phyloP scores from a whole-genome alignment of 805 yeast species.

The Nakazawaea holstii region DNA sequence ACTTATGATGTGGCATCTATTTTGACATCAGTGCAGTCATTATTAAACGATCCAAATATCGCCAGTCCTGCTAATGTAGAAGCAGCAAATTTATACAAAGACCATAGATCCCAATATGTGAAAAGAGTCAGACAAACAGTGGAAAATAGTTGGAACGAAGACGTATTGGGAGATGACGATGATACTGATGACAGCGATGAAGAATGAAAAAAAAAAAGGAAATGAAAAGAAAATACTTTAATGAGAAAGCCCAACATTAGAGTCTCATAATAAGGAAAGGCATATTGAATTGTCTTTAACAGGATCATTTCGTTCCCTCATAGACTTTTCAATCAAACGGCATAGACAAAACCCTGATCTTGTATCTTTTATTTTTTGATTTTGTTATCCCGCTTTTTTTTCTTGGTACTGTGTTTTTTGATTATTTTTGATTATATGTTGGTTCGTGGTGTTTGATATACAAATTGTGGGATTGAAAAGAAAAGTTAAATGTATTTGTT shows the following conservation, averaged over 20 bases:
- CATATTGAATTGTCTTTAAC: too few species aligned
- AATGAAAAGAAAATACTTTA: conserved; percentile 16
- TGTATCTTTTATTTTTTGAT: neutral
- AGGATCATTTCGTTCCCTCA: too few species aligned
- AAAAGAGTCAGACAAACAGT: conserved; percentile 93
- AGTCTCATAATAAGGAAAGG: too few species aligned
- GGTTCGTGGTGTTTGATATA: neutral
- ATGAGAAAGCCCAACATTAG: neutral
- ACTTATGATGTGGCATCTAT: conserved; percentile 97
- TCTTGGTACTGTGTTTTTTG: neutral
- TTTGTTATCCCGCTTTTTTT: neutral
- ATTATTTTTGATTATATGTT: neutral
- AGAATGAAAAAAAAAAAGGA: conserved; percentile 16
- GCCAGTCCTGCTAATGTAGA: conserved; percentile 97
- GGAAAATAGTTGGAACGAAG: conserved; percentile 90
- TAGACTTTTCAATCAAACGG: neutral
- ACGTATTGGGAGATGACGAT: conserved; percentile 46
- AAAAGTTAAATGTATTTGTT: neutral
- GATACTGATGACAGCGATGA: conserved; percentile 28
- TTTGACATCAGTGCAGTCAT: conserved; percentile 85
- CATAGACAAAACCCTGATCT: neutral
- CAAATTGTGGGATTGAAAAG: neutral
- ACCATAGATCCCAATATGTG: conserved; percentile 87
- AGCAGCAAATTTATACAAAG: conserved; percentile 93
- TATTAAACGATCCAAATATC: conserved; percentile 93